Evolutionary conservation across 306 rosid genomes (phyloP).

Genomic region (Cajanus cajan): DNA sequence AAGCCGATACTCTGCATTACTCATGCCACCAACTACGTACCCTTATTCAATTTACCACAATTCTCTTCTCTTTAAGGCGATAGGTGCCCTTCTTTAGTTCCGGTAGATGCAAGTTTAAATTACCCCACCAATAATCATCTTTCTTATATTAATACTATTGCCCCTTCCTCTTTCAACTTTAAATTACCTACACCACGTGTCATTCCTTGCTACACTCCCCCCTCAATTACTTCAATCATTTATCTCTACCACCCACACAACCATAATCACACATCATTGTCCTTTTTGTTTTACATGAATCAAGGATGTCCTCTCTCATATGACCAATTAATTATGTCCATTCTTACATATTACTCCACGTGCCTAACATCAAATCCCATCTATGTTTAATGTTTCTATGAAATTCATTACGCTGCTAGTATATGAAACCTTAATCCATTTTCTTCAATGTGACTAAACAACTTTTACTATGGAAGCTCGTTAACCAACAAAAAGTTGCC

Average conservation of each 20-base stretch:
- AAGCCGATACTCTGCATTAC: not conserved
- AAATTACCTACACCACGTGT: too few relatives aligned
- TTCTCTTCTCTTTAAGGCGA: slow-evolving; percentile 21
- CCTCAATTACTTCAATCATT: slow-evolving; percentile 25
- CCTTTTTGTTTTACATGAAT: slow-evolving; percentile 41
- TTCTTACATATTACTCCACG: slow-evolving; percentile 6
- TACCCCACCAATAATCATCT: slow-evolving; percentile 10
- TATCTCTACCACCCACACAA: slow-evolving; percentile 4
- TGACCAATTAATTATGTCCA: slow-evolving; percentile 29
- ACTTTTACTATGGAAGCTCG: not conserved
- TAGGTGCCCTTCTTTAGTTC: slow-evolving; percentile 13
- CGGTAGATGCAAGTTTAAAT: slow-evolving; percentile 15
- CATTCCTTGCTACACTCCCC: too few relatives aligned
- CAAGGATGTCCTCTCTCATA: slow-evolving; percentile 30
- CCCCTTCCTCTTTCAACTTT: too few relatives aligned
- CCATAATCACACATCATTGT: slow-evolving; percentile 35
- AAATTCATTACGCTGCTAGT: not conserved
- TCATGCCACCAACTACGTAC: slow-evolving; percentile 35
- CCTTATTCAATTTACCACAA: not conserved
- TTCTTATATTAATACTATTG: not conserved
- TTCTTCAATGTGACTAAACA: slow-evolving; percentile 16
- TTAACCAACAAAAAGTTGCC: not conserved
- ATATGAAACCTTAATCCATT: not conserved
- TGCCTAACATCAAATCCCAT: slow-evolving; percentile 4
- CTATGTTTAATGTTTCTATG: not conserved